Evolutionary conservation across 2,329 filamentous ascomycete genomes (phyloP).

Genomic region (Trichoderma semiorbis): DNA sequence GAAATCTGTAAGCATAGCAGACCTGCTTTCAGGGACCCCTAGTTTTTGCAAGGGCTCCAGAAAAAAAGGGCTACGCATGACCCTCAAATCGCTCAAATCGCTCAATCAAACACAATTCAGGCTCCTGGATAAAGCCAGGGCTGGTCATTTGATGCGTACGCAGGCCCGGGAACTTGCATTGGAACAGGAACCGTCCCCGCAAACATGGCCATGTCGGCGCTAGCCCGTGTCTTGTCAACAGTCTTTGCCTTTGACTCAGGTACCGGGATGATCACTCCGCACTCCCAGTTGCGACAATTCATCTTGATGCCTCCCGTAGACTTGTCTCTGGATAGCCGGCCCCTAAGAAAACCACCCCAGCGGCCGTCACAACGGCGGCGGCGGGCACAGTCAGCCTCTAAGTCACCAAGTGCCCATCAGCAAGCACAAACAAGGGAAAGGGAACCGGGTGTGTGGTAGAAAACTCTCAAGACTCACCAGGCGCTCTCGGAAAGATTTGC

Average conservation of each 20-base stretch:
- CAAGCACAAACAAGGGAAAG: not conserved
- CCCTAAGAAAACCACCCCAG: slow-evolving; percentile 52
- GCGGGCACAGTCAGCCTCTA: slow-evolving; percentile 25
- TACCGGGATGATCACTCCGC: slow-evolving; percentile 75
- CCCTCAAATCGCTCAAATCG: slow-evolving; percentile 4
- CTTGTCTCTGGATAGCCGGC: slow-evolving; percentile 69
- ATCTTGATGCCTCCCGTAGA: slow-evolving; percentile 67
- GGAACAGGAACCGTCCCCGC: slow-evolving; percentile 57
- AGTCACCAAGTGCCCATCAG: slow-evolving; percentile 5
- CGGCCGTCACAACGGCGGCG: slow-evolving; percentile 19
- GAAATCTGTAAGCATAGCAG: not conserved
- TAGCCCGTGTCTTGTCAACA: slow-evolving; percentile 18
- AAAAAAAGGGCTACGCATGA: not conserved
- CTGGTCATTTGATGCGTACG: slow-evolving; percentile 40
- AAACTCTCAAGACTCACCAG: slow-evolving; percentile 57
- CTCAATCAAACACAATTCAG: slow-evolving; percentile 20
- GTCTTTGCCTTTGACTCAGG: slow-evolving; percentile 24
- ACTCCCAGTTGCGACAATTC: slow-evolving; percentile 92
- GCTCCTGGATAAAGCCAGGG: slow-evolving; percentile 42
- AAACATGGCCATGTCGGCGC: slow-evolving; percentile 43
- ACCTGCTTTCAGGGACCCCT: not conserved
- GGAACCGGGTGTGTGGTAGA: not conserved
- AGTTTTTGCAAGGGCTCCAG: not conserved
- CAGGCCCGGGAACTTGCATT: slow-evolving; percentile 56
- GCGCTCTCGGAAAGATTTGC: slow-evolving; percentile 92